These are phyloP conservation scores for Homolaphlyctis polyrhiza DNA, from an alignment of 371 early-diverging fungal genomes.

Conservation along the genomic window DNA sequence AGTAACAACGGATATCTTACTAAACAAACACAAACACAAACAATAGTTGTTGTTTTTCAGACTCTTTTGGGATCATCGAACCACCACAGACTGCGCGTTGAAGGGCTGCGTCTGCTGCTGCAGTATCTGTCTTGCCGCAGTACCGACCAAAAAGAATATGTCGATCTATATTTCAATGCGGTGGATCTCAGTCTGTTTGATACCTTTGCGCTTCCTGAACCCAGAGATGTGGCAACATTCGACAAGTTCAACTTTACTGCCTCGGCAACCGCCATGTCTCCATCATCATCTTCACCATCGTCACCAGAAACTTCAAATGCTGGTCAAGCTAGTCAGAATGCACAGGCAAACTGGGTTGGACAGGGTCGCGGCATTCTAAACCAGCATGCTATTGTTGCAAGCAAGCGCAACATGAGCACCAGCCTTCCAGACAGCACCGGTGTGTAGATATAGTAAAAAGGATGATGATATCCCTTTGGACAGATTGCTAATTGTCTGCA, in stretches of 20 bases:
- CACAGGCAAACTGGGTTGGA: neutral
- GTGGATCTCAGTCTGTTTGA: conserved; percentile 65
- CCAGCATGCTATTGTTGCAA: neutral
- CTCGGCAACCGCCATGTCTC: too few relatives aligned
- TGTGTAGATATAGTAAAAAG: too few relatives aligned
- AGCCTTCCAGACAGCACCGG: too few relatives aligned
- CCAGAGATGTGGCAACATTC: conserved; percentile 4
- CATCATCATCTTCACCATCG: too few relatives aligned
- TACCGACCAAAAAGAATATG: neutral
- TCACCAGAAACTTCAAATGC: too few relatives aligned
- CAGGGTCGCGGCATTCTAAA: neutral
- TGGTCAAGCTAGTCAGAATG: too few relatives aligned
- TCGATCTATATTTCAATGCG: conserved; percentile 45
- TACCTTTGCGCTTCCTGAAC: conserved; percentile 31
- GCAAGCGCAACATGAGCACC: too few relatives aligned
- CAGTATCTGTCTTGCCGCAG: conserved; percentile 2
- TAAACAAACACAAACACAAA: too few relatives aligned
- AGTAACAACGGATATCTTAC: too few relatives aligned
- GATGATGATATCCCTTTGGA: too few relatives aligned
- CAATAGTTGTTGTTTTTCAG: conserved; percentile 22
- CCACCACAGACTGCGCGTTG: conserved; percentile 62
- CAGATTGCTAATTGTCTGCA: too few relatives aligned
- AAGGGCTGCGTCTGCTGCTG: conserved; percentile 66
- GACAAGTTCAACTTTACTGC: neutral
- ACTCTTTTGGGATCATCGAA: conserved; percentile 46